These are phyloP conservation scores for Phytophthora hibernalis DNA, from an alignment of 352 stramenopile species.

Conservation along the genomic window DNA sequence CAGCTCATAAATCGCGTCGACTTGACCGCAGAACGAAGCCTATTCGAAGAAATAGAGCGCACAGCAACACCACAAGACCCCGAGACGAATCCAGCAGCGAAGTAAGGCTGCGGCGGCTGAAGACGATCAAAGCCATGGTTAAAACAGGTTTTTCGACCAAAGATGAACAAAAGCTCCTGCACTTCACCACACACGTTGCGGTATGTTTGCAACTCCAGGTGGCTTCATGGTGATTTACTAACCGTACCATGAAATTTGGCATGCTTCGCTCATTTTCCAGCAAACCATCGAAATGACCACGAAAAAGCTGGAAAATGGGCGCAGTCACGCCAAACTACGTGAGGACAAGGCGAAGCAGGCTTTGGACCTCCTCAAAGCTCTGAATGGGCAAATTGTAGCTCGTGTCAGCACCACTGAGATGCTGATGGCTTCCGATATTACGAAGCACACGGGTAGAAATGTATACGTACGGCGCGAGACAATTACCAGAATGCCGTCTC, in stretches of 20 bases:
- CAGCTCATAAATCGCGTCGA: constrained; percentile 68
- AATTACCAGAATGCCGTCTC: constrained; percentile 13
- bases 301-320: constrained; percentile 41
- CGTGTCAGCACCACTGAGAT: constrained; percentile 13
- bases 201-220: constrained; percentile 23
- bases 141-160: constrained; percentile 58
- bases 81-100: constrained; percentile 43
- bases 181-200: constrained; percentile 64
- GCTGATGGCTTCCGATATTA: constrained; percentile 6
- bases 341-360: constrained; percentile 57
- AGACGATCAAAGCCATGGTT: constrained; percentile 32
- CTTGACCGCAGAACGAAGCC: constrained; percentile 13
- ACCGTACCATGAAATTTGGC: constrained; percentile 1
- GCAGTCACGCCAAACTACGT: constrained; percentile 48
- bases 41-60: constrained; percentile 4
- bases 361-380: constrained; percentile 63
- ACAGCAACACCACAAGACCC: constrained; percentile 22
- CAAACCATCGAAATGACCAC: constrained; percentile 60
- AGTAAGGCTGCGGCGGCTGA: constrained; percentile 46
- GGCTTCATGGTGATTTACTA: neutral
- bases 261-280: constrained; percentile 21
- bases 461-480: constrained; percentile 15
- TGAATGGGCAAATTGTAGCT: constrained; percentile 51
- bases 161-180: constrained; percentile 72
- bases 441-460: neutral